Percentiles rank a stretch among this genome's conserved stretches.
Evolutionary conservation across 805 yeast species (phyloP).

Genomic region (Teunomyces stri): DNA sequence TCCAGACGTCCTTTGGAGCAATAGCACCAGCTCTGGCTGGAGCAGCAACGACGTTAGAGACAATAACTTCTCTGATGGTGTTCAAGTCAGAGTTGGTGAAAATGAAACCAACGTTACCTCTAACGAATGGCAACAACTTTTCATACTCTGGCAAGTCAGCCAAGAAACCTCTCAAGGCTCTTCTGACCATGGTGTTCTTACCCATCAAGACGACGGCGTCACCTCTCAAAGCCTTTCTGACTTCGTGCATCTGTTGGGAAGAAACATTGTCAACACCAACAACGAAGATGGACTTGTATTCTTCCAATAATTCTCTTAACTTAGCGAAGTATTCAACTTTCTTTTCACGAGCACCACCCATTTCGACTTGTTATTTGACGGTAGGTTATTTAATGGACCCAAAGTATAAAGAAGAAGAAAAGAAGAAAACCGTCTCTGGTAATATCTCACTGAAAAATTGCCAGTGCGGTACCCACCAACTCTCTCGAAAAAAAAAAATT

Average conservation of each 20-base stretch:
- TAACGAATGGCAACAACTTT: constrained; percentile 90
- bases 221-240: constrained; percentile 95
- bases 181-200: constrained; percentile 99
- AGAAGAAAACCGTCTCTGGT: neutral
- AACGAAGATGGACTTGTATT: constrained; percentile 96
- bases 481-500: neutral
- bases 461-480: neutral
- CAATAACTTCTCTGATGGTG: constrained; percentile 82
- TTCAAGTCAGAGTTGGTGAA: constrained; percentile 97
- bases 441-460: constrained; percentile 1
- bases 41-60: constrained; percentile 97
- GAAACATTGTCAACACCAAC: constrained; percentile 99
- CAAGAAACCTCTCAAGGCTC: constrained; percentile 97
- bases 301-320: constrained; percentile 92
- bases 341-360: constrained; percentile 99
- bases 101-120: constrained; percentile 99
- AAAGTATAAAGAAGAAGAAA: constrained; percentile 3
- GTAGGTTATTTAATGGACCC: constrained; percentile 87
- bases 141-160: constrained; percentile 94
- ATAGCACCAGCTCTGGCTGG: constrained; percentile 99
- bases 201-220: constrained; percentile 98
- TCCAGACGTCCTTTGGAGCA: constrained; percentile 97
- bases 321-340: constrained; percentile 92
- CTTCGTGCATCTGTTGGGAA: constrained; percentile 99
- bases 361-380: constrained; percentile 81